Base-by-base conservation (phyloP, 2,329 filamentous ascomycete species). In the Penicillium oxalicum region DNA sequence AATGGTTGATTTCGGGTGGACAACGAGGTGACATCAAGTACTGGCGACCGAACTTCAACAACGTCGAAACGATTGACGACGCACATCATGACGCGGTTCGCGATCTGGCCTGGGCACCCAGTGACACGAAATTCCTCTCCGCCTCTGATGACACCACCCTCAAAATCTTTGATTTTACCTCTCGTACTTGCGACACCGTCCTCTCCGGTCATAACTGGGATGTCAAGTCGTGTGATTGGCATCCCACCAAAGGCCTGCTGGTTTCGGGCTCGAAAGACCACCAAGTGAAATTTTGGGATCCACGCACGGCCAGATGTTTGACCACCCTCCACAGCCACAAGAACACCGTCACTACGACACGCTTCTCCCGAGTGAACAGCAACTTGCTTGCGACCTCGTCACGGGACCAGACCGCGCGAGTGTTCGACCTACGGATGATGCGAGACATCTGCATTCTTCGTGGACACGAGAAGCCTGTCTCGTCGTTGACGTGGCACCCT, bases 41-140 rank as follows among this genome's bases (percentile, higher is more conserved):
- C 73, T 97, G 91, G 88, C 90, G 96, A 69, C 89, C 91, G 29
- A 98, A 97, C 68, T 96, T 98, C 74, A 97, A 98, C 77, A 96
- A 97, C 62, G 90, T 97, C 51, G 89, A 97, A 69, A 91, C 88
- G 45, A 88, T 98, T 46, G 70, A 72, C 46, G 84, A 91, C 64
- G 93, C 90, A 5, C 93, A 97, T 65, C 82, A 82, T 42, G 90
- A 96, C 64, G 86, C 91, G 4, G 88, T 98, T 52, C 79, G 93
- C 60, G 93, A 96, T 62, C 76, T 98, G 35, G 87, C 91, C 7
- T 97, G 97, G 69, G 88, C 90, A 51, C 93, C 93, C 1, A 95
- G 87, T 53, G 93, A 98, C 70, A 80, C 87, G 52, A 97, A 97
- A 66, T 98, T 98, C 60, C 88, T 96, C 55, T 97, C 91, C 0